These are phyloP conservation scores for Chrysoporthe deuterocubensis DNA, from an alignment of 2,329 filamentous ascomycete species.

Conservation along the genomic window DNA sequence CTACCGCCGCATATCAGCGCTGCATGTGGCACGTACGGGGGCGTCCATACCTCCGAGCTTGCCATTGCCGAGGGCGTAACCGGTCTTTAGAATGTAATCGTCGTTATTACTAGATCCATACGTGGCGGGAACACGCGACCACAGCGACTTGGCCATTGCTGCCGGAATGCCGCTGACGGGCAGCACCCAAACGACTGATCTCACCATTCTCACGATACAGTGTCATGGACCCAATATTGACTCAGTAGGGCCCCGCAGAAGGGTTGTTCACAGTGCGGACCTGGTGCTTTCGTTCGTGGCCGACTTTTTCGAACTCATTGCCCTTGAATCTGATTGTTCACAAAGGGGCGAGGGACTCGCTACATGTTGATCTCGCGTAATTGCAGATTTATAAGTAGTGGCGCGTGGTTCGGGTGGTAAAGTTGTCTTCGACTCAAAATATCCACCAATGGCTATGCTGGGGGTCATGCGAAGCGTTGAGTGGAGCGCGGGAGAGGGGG, in stretches of 20 bases:
- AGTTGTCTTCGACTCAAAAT: not conserved
- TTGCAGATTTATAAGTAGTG: not conserved
- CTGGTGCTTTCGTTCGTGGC: not conserved
- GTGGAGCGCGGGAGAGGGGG: not conserved
- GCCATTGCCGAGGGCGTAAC: conserved; percentile 54
- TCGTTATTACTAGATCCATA: conserved; percentile 17
- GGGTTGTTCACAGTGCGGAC: not conserved
- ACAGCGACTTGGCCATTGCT: conserved; percentile 9
- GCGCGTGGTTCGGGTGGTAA: not conserved
- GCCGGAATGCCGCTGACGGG: not conserved
- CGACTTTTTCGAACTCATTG: not conserved
- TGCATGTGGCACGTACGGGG: not conserved
- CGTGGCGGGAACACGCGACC: conserved; percentile 24
- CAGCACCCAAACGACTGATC: not conserved
- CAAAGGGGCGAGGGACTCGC: not conserved
- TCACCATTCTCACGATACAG: not conserved
- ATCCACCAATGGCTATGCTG: not conserved
- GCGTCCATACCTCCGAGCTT: conserved; percentile 45
- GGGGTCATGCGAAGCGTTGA: not conserved
- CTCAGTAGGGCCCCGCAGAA: not conserved
- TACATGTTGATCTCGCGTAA: not conserved
- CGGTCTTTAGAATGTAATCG: conserved; percentile 37
- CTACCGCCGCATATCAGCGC: conserved; percentile 38
- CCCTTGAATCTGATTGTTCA: not conserved
- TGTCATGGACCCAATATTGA: not conserved